Conservation (phyloP, 2,329 filamentous ascomycete species). For the Trichoderma brevicompactum region DNA sequence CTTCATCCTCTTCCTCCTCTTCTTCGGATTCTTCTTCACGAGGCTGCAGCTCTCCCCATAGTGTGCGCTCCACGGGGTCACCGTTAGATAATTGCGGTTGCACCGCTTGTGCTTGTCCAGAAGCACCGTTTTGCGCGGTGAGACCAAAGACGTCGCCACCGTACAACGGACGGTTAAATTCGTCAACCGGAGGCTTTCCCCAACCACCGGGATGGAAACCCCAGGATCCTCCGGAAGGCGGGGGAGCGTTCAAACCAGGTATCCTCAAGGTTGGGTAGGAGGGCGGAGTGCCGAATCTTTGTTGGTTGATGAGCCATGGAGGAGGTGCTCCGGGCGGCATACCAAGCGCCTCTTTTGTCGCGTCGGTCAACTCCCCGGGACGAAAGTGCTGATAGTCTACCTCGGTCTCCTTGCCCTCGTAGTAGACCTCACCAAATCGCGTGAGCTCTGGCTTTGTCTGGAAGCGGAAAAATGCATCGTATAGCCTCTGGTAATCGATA, state of each 20-base stretch:
- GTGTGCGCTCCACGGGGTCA: conserved; percentile 81
- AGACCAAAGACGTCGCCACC: conserved; percentile 95
- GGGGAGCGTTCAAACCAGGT: conserved; percentile 89
- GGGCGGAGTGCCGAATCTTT: conserved; percentile 89
- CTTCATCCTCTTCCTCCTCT: conserved; percentile 77
- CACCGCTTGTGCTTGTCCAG: conserved; percentile 43
- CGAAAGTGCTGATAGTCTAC: conserved; percentile 90
- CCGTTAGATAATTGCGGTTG: conserved; percentile 54
- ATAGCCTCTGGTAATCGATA: conserved; percentile 97
- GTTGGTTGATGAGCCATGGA: conserved; percentile 96
- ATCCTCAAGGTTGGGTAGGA: conserved; percentile 96
- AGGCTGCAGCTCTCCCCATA: conserved; percentile 92
- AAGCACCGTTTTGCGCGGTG: conserved; percentile 49
- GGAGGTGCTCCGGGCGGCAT: conserved; percentile 92
- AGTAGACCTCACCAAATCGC: conserved; percentile 97
- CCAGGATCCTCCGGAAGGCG: conserved; percentile 87
- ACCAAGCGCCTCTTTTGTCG: conserved; percentile 87
- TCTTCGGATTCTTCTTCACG: conserved; percentile 76
- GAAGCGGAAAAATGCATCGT: conserved; percentile 97
- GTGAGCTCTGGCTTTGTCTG: conserved; percentile 95
- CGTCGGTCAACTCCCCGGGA: conserved; percentile 86
- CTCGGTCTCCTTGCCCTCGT: conserved; percentile 97
- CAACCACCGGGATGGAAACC: conserved; percentile 95
- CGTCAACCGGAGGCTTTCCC: conserved; percentile 93
- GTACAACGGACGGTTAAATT: conserved; percentile 87